Percentiles rank a stretch among this genome's conserved stretches.
Conservation (phyloP, 495 filamentous ascomycete species). For the Neurospora discreta region DNA sequence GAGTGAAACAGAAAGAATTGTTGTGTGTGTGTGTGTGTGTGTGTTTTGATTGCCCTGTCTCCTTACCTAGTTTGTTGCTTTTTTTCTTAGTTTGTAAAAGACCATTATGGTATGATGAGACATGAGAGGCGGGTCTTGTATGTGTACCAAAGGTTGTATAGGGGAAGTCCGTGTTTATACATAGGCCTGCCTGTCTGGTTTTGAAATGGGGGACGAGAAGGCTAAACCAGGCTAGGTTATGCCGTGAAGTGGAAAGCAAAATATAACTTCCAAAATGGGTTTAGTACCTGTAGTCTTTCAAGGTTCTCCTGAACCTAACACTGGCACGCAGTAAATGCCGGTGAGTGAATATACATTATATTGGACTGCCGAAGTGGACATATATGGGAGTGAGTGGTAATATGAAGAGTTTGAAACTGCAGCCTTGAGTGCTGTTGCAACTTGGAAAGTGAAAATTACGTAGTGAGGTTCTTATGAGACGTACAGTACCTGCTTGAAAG, state of each 20-base stretch:
- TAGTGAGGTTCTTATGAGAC: too few relatives aligned
- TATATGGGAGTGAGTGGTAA: too few relatives aligned
- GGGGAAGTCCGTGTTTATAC: not conserved
- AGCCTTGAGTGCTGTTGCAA: too few relatives aligned
- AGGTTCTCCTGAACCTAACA: not conserved
- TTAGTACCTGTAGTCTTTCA: too few relatives aligned
- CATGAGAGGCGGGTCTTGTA: not conserved
- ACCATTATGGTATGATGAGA: not conserved
- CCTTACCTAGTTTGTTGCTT: not conserved
- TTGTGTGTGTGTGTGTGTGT: not conserved
- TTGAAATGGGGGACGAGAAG: not conserved
- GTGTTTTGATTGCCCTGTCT: not conserved
- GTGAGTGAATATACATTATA: not conserved
- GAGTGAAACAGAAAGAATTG: conserved; percentile 15
- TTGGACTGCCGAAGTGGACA: too few relatives aligned
- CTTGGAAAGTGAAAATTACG: too few relatives aligned
- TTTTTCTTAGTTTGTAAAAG: not conserved
- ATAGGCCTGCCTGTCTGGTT: not conserved
- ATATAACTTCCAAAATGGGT: too few relatives aligned
- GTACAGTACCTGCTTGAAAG: too few relatives aligned
- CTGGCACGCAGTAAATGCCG: not conserved
- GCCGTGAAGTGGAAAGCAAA: too few relatives aligned
- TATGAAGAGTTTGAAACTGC: not conserved
- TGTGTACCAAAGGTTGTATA: not conserved
- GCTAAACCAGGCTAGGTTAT: not conserved